Evolutionary conservation across 139 green algal species (phyloP), one percentile per base, ranked within the genome.

Genomic region (Chlamydomonas schloesseri): DNA sequence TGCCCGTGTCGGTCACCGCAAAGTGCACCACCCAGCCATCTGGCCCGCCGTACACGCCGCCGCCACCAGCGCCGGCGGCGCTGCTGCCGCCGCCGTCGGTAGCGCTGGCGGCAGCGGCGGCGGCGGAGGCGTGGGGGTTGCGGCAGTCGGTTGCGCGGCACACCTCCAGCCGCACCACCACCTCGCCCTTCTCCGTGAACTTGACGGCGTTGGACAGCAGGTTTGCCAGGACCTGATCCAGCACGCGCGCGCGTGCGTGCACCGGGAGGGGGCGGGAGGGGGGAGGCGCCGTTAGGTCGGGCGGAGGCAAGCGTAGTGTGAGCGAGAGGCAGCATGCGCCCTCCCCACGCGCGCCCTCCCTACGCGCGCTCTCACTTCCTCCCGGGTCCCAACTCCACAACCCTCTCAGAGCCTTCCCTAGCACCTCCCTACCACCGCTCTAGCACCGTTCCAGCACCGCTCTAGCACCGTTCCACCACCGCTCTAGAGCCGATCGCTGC

Each of bases 121-220:
- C 70, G 36, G 70, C 36, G 10, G 70, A 4, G 5, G 55, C 36
- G 17, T 73, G 55, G 15, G 36, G 34, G 26, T 62, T 73, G 58
- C 77, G 31, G 58, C 64, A 36, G 29, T 42, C 20, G 55, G 29
- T 55, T 4, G 33, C 53, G 4, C 13, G 67, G 31, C 77, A 53
- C 47, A 77, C 50, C 24, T 13, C 37, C 36, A 86, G 50, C 2
- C 50, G 67, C 31, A 95, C 84, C 26, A 92, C 83, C 83, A 94
- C 88, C 86, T 95, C 88, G 3, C 95, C 95, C 8, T 81, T 11
- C 33, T 95, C 91, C 23, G 92, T 97, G 87, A 96, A 96, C 89
- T 97, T 97, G 73, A 97, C 89, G 1, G 94, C 95, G 55, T 97
- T 97, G 73, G 87, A 92, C 65, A 96, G 79, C 76, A 96, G 72